Percentiles rank a stretch among this genome's conserved stretches.
Evolutionary conservation across 2,329 filamentous ascomycete species (phyloP).

Genomic region (Helminthosporium solani): DNA sequence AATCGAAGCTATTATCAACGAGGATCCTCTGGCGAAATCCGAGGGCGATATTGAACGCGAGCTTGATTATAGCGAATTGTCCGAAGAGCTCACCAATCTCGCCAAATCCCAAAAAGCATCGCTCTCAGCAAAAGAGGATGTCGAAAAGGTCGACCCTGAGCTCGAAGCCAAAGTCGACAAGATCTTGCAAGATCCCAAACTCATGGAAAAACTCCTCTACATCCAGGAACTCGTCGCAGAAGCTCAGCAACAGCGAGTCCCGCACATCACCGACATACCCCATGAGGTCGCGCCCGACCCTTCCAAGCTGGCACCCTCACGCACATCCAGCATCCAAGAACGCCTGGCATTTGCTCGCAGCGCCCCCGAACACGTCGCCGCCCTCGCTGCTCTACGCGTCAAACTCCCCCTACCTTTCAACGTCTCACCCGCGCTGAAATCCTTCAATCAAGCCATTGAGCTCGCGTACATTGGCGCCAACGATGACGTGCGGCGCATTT

Average conservation of each 20-base stretch:
- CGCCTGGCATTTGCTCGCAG: conserved; percentile 26
- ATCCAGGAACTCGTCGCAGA: conserved; percentile 30
- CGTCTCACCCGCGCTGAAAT: conserved; percentile 31
- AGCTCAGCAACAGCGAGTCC: conserved; percentile 10
- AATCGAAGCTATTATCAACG: conserved; percentile 18
- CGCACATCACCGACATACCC: conserved; percentile 17
- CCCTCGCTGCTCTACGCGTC: conserved; percentile 28
- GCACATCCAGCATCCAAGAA: conserved; percentile 24
- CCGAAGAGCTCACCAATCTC: conserved; percentile 24
- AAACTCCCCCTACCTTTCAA: conserved; percentile 34
- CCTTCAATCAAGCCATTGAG: conserved; percentile 39
- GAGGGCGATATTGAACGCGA: conserved; percentile 20
- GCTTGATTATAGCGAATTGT: conserved; percentile 16
- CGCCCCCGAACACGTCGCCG: conserved; percentile 33
- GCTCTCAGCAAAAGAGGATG: conserved; percentile 3
- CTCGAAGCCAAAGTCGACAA: conserved; percentile 36
- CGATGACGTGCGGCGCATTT: conserved; percentile 35
- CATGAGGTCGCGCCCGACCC: conserved; percentile 34
- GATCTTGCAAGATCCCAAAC: conserved; percentile 36
- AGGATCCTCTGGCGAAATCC: conserved; percentile 17
- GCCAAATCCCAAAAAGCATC: conserved; percentile 3
- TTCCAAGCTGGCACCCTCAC: conserved; percentile 22
- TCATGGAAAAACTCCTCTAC: conserved; percentile 36
- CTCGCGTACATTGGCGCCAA: conserved; percentile 40
- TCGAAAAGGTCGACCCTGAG: conserved; percentile 29